Base-by-base conservation (phyloP, 139 green algal genomes). In the Desmodesmus armatus region DNA sequence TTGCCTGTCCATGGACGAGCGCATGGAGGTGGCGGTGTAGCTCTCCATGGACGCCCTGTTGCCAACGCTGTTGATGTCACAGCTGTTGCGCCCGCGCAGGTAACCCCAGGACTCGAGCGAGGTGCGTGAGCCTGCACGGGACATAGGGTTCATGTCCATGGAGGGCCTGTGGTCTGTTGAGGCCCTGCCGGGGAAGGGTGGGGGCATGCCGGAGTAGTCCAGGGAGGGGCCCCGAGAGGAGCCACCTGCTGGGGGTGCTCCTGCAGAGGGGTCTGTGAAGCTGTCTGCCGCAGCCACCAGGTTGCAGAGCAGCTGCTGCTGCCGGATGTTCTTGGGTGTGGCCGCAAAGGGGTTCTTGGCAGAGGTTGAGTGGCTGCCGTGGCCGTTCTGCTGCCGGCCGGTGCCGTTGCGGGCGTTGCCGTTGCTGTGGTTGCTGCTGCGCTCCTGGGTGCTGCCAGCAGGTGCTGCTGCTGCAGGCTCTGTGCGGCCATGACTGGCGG, bases 301-400 rank as follows among this genome's bases (percentile, higher is more conserved):
- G 55, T 82, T 82, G 76, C 55, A 72, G 23, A 82, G 76, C 53
- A 82, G 76, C 40, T 82, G 76, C 76, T 82, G 76, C 55, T 82
- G 76, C 37, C 76, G 35, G 37, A 82, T 82, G 76, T 71, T 71
- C 51, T 67, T 67, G 53, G 76, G 76, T 1, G 76, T 82, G 31
- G 76, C 76, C 40, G 76, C 53, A 41, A 82, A 82, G 39, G 76
- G 76, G 76, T 82, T 82, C 55, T 82, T 82, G 25, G 37, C 76
- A n/a, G 55, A 27, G 1, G 33, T 51, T 51, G 49, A 39, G 19
- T 49, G 74, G 33, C 25, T 5, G 25, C 33, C 44, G 21, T 58
- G 39, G 39, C 27, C 21, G 39, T 40, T 23, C 1, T 55, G 41
- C 40, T 40, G 31, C 19, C 40, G 25, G 69, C 23, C 13, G 35